Evolutionary conservation across 495 filamentous ascomycete species (phyloP), one percentile per base, ranked within the genome.

Genomic region (Aspergillus sparsus): DNA sequence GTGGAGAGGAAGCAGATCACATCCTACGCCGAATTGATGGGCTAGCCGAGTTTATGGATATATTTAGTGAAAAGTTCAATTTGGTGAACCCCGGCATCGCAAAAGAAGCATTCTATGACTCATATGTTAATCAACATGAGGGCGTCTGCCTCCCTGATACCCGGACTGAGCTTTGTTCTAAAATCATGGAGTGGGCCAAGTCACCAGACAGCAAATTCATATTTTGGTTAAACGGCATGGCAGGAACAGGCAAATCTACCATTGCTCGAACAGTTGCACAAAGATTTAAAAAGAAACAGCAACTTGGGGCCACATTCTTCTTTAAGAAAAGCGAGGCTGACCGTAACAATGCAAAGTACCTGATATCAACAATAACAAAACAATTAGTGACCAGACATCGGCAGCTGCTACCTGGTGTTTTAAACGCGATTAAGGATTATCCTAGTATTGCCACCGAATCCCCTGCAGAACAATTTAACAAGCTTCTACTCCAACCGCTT

Each of bases 301-400:
- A 42, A 2, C 52, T 55, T 11, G 52, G 37, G 1, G 52, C 52
- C 0, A 55, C 7, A 62, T 81, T 82, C 66, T 80, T 83, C 66
- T 83, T 83, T 65, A 78, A 76, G 35, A 73, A 69, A 62, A 72
- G 76, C 13, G 69, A 74, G 6, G 68, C 71, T 2, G 76, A 82
- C 46, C 67, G 71, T 49, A 70, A 65, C 7, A 68, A 61, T 12
- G 74, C 75, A 6, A 54, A 11, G 4, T 69, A 66, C 33, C 63
- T 83, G 52, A 76, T 83, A 53, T 60, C 78, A 0, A 80, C 77
- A 2, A 73, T 84, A 21, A 70, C 71, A 11, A 15, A 51, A 35
- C 77, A 84, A 50, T 62, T 84, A 12, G 58, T 69, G 2, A 53
- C 46, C 31, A 47, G 44, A 21, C 57, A 70, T 18, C 74, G 71